Conservation (phyloP, 2,329 filamentous ascomycete species). For the Aspergillus awamori region DNA sequence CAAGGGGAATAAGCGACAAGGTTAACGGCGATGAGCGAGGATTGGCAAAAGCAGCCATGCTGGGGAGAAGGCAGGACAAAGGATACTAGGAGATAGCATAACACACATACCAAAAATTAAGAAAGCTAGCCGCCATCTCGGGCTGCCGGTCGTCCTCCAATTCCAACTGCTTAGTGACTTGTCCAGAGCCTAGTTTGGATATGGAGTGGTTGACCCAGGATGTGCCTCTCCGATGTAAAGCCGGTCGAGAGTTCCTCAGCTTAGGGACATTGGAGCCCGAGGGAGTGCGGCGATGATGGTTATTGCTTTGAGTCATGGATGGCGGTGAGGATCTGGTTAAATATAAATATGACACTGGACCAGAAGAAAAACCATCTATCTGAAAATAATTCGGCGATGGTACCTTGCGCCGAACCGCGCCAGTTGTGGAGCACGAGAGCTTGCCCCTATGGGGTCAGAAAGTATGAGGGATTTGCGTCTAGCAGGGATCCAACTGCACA, state of each 20-base stretch:
- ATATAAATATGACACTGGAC: conserved; percentile 20
- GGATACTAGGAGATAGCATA: conserved; percentile 7
- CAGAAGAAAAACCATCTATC: conserved; percentile 15
- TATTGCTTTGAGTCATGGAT: conserved; percentile 40
- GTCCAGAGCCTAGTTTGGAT: conserved; percentile 38
- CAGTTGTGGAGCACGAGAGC: conserved; percentile 32
- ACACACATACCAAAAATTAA: conserved; percentile 49
- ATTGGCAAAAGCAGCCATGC: conserved; percentile 4
- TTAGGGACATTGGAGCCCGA: conserved; percentile 38
- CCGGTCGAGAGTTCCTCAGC: conserved; percentile 34
- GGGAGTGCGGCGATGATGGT: conserved; percentile 37
- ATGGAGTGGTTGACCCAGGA: conserved; percentile 35
- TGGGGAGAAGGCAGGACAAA: conserved; percentile 21
- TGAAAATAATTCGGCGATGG: conserved; percentile 21
- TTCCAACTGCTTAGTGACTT: conserved; percentile 23
- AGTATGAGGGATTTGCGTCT: conserved; percentile 34
- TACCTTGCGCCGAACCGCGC: conserved; percentile 24
- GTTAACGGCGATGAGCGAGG: conserved; percentile 19
- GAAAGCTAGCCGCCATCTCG: conserved; percentile 49
- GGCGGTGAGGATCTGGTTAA: conserved; percentile 39
- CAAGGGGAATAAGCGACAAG: conserved; percentile 23
- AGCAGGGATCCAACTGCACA: conserved; percentile 16
- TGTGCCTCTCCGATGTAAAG: conserved; percentile 38
- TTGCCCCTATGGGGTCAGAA: conserved; percentile 28
- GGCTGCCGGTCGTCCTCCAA: conserved; percentile 32